Base-by-base conservation (phyloP, 176 grass and related monocot genomes). In the Phyllostachys edulis region DNA sequence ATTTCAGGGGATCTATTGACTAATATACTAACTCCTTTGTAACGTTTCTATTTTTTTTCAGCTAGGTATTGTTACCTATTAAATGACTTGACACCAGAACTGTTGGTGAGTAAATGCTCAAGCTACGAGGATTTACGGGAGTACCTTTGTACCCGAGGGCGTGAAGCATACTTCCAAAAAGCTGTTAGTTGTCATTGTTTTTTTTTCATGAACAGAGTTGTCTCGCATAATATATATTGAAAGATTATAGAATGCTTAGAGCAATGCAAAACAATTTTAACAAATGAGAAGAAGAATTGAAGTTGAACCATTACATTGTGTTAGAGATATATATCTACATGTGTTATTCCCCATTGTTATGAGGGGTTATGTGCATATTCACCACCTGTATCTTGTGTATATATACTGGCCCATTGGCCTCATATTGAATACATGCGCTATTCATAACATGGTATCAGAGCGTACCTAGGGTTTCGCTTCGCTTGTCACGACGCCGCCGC, bases 81-180 rank as follows among this genome's bases (percentile, higher is more conserved):
- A 60, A 86, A 95, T 89, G 96, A 98, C 38, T 76, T 98, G 73
- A 94, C 91, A 72, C 89, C 89, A 47, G 93, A 93, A 69, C 77
- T 94, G 74, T 73, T 98, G 23, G 87, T 78, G 76, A 90, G 73
- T 60, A 98, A 93, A 93, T 88, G 89, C 56, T 93, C 85, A 69
- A 92, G 75, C 61, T 95, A 92, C 32, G 96, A 95, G 60, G 91
- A 92, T 67, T 87, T 98, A 69, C 87, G 27, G 41, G 91, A 93
- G 73, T 98, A 98, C 81, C 89, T 98, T 65, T 85, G 80, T 44
- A 88, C 85, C 63, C 83, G 85, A 85, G 96, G 96, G 41, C 91
- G 93, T 83, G 91, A 95, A 94, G 96, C 93, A 92, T 98, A 98
- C 89, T 93, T 89, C 71, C 89, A 89, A 51, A 98, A 98, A 80